A percentile compares a stretch with the other conserved stretches of the same genome.
Evolutionary conservation across 140 eudicot species (phyloP).

Genomic region (Bidens hawaiensis): DNA sequence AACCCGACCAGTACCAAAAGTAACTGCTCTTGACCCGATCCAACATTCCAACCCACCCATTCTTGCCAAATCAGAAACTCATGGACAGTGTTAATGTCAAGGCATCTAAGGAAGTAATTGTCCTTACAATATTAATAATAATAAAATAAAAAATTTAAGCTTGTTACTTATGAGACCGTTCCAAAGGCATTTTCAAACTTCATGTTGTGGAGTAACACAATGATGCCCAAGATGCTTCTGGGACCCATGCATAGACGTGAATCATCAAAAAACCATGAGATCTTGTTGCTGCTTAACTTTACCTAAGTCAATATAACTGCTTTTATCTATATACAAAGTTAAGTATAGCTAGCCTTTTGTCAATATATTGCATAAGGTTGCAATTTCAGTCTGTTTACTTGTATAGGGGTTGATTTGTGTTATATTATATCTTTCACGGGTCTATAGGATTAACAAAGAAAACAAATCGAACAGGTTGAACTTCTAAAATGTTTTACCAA

Average conservation of each 20-base stretch:
- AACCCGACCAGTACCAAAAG: no score
- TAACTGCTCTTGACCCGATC: no score
- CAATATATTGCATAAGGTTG: background rate
- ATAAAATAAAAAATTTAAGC: background rate
- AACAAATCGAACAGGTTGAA: background rate
- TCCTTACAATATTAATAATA: background rate
- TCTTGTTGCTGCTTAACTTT: conserved; percentile 1
- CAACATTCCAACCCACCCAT: no score
- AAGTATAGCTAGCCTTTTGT: background rate
- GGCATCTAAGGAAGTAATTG: background rate
- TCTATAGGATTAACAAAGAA: background rate
- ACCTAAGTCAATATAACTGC: no score
- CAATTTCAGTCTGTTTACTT: background rate
- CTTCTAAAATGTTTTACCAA: background rate
- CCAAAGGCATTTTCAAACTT: no score
- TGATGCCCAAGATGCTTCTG: no score
- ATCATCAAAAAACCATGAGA: background rate
- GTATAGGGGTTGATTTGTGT: background rate
- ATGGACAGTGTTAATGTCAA: background rate
- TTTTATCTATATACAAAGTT: background rate
- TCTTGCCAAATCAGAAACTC: background rate
- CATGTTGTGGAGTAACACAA: no score
- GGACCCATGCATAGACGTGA: no score
- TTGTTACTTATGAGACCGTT: no score
- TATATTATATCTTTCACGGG: background rate